A percentile compares a stretch with the other conserved stretches of the same genome.
Conservation (phyloP, 2,329 filamentous ascomycete species). For the Furcasterigmium furcatum region DNA sequence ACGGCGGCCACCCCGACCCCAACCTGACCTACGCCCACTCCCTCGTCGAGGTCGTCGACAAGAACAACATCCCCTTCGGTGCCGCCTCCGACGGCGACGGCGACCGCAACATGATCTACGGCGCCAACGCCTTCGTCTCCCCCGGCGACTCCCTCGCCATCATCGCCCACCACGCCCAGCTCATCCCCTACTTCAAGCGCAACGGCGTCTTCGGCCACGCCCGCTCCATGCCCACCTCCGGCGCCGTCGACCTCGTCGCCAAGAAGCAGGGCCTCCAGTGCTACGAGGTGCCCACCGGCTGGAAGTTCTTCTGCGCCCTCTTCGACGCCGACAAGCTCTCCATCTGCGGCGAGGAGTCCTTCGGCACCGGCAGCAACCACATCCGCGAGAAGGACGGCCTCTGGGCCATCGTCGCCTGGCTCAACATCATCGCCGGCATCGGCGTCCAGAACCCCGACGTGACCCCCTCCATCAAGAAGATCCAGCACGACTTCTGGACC, state of each 20-base stretch:
- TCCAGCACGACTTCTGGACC: slow-evolving; percentile 96
- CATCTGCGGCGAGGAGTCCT: slow-evolving; percentile 97
- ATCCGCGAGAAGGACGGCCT: slow-evolving; percentile 98
- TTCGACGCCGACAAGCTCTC: slow-evolving; percentile 95
- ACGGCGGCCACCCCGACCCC: slow-evolving; percentile 94
- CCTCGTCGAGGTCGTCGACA: slow-evolving; percentile 89
- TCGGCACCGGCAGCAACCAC: slow-evolving; percentile 97
- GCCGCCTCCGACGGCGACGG: slow-evolving; percentile 96
- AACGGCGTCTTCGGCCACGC: slow-evolving; percentile 94
- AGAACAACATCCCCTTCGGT: slow-evolving; percentile 88
- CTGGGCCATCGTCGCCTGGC: slow-evolving; percentile 95
- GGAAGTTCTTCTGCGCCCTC: slow-evolving; percentile 98
- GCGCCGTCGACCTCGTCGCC: slow-evolving; percentile 91
- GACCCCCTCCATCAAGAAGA: slow-evolving; percentile 89
- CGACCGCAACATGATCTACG: slow-evolving; percentile 99
- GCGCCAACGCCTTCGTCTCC: slow-evolving; percentile 92
- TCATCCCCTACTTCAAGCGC: slow-evolving; percentile 98
- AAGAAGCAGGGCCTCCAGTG: slow-evolving; percentile 87
- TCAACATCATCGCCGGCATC: slow-evolving; percentile 92
- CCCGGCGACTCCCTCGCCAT: slow-evolving; percentile 97
- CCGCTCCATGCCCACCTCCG: slow-evolving; percentile 95
- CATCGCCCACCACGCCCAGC: slow-evolving; percentile 92
- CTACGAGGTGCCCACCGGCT: slow-evolving; percentile 97
- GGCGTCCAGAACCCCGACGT: slow-evolving; percentile 76
- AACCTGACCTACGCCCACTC: slow-evolving; percentile 97